Evolutionary conservation across 352 stramenopile genomes (phyloP).

Genomic region (Globisporangium nodosum): DNA sequence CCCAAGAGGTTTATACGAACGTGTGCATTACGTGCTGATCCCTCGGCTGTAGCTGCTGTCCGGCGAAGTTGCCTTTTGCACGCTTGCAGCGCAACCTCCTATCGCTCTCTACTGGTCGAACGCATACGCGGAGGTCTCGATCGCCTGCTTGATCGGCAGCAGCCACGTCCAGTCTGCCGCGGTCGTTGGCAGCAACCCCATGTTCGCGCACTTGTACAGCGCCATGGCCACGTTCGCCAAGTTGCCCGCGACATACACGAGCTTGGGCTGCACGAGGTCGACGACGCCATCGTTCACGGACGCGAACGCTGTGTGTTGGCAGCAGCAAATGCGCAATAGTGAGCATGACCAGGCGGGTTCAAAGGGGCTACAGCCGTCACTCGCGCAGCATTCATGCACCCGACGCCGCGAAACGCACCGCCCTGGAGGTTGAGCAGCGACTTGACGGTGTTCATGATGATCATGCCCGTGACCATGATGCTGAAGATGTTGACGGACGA

Average conservation of each 20-base stretch:
- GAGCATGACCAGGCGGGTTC: not conserved
- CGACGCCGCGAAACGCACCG: constrained; percentile 18
- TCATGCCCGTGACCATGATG: constrained; percentile 93
- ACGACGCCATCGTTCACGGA: constrained; percentile 70
- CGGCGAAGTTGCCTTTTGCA: too few relatives aligned
- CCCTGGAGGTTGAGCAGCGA: constrained; percentile 81
- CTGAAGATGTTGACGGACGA: constrained; percentile 94
- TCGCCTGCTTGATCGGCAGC: constrained; percentile 73
- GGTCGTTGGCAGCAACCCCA: constrained; percentile 90
- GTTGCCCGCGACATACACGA: constrained; percentile 87
- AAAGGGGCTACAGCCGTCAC: not conserved
- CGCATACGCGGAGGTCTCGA: constrained; percentile 75
- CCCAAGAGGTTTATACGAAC: too few relatives aligned
- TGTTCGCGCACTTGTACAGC: constrained; percentile 91
- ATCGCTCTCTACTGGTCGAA: constrained; percentile 21
- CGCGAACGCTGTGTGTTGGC: constrained; percentile 47
- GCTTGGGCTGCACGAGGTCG: constrained; percentile 85
- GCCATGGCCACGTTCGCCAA: constrained; percentile 81
- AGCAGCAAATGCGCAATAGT: not conserved
- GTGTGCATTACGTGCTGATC: too few relatives aligned
- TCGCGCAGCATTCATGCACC: not conserved
- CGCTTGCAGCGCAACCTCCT: not conserved
- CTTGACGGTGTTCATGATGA: constrained; percentile 90
- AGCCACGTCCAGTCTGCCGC: constrained; percentile 91
- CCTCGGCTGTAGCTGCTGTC: too few relatives aligned